A percentile compares a stretch with the other conserved stretches of the same genome.
These are phyloP conservation scores for Flaveria floridana DNA, from an alignment of 140 eudicot genomes.

Conservation along the genomic window DNA sequence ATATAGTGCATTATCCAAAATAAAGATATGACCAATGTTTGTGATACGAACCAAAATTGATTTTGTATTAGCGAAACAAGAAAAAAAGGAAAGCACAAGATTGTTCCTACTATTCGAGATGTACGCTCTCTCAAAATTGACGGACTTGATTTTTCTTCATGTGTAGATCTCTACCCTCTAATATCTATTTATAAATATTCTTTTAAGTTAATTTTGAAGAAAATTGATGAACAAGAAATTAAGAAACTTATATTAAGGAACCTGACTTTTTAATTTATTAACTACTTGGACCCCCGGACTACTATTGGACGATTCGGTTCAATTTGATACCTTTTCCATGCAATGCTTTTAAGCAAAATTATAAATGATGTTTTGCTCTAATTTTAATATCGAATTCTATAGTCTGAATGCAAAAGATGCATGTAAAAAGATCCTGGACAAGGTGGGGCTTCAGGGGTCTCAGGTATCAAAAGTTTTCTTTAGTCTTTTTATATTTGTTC, in stretches of 20 bases:
- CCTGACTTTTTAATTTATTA: not conserved
- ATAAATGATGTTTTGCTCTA: slow-evolving; percentile 28
- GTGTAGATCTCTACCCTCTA: not conserved
- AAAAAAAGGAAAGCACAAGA: not conserved
- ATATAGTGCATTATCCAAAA: slow-evolving; percentile 1
- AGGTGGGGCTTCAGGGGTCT: slow-evolving; percentile 60
- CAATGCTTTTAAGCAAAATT: slow-evolving; percentile 14
- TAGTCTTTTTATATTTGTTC: not conserved
- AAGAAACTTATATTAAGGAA: not conserved
- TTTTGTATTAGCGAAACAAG: not conserved
- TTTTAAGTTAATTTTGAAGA: not conserved
- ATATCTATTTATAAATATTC: not conserved
- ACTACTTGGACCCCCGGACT: not conserved
- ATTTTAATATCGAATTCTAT: slow-evolving; percentile 28
- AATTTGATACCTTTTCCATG: not conserved
- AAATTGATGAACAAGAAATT: not conserved
- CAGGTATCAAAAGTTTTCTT: slow-evolving; percentile 49
- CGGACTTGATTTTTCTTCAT: not conserved
- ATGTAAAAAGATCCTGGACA: slow-evolving; percentile 74
- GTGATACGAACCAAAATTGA: not conserved
- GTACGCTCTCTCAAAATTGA: not conserved
- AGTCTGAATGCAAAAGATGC: slow-evolving; percentile 64
- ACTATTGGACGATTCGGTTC: not conserved
- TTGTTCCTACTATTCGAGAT: not conserved
- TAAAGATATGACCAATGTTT: not conserved